Percentiles rank a stretch among this genome's conserved stretches.
These are phyloP conservation scores for Rutstroemia sydowiana DNA, from an alignment of 2,329 filamentous ascomycete genomes.

Conservation along the genomic window DNA sequence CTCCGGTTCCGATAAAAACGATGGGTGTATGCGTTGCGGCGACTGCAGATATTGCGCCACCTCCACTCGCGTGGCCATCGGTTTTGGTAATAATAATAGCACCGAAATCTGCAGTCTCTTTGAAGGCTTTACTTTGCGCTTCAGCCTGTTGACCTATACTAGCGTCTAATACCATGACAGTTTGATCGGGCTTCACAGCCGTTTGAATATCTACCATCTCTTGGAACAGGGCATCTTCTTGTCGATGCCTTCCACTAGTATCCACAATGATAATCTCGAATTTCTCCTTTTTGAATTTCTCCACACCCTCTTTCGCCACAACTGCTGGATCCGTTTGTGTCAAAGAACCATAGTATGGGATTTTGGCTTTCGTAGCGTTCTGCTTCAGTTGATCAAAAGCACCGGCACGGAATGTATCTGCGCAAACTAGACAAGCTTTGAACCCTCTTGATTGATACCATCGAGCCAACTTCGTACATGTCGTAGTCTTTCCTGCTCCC, in stretches of 20 bases:
- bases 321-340: constrained; percentile 94
- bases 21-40: constrained; percentile 95
- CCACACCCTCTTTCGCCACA: constrained; percentile 90
- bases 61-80: constrained; percentile 88
- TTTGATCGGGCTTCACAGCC: constrained; percentile 88
- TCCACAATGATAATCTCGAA: constrained; percentile 99
- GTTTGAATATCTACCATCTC: constrained; percentile 97
- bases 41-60: constrained; percentile 95
- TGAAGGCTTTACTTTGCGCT: constrained; percentile 91
- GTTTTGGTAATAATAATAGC: constrained; percentile 99
- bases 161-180: constrained; percentile 95
- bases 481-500: constrained; percentile 95
- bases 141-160: constrained; percentile 96
- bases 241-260: constrained; percentile 88
- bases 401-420: constrained; percentile 96
- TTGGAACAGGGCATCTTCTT: constrained; percentile 90
- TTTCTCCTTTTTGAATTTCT: constrained; percentile 97
- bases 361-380: constrained; percentile 97
- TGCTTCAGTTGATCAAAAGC: constrained; percentile 98
- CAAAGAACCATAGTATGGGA: constrained; percentile 94
- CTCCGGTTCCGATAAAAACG: constrained; percentile 94
- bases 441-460: constrained; percentile 94
- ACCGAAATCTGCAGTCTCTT: constrained; percentile 92
- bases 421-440: constrained; percentile 88
- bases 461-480: constrained; percentile 91